phyloP scores from a whole-genome alignment of 2,329 filamentous ascomycete species.

The Xylaria polymorpha region DNA sequence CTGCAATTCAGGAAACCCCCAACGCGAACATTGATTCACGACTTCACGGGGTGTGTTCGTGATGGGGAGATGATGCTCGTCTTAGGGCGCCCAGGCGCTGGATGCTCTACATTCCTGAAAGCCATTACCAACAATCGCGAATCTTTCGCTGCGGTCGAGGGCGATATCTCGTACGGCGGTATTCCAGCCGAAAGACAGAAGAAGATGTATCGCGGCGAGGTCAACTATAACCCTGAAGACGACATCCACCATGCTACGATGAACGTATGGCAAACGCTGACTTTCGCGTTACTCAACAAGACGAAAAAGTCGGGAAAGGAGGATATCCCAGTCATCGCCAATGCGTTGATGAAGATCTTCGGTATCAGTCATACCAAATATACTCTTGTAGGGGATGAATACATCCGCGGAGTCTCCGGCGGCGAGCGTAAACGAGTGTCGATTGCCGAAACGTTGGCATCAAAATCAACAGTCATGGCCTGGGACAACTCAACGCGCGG shows the following conservation, averaged over 20 bases:
- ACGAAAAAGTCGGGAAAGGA: slow-evolving; percentile 73
- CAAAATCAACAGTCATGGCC: slow-evolving; percentile 77
- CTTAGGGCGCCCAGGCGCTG: slow-evolving; percentile 77
- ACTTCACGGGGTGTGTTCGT: slow-evolving; percentile 74
- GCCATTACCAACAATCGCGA: slow-evolving; percentile 77
- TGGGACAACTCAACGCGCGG: slow-evolving; percentile 87
- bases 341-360: slow-evolving; percentile 80
- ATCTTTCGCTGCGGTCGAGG: slow-evolving; percentile 73
- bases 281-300: slow-evolving; percentile 80
- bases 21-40: slow-evolving; percentile 65
- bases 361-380: slow-evolving; percentile 80
- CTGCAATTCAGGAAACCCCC: slow-evolving; percentile 44
- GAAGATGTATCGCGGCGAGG: slow-evolving; percentile 77
- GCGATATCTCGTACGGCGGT: slow-evolving; percentile 78
- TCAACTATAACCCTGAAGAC: slow-evolving; percentile 82
- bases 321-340: slow-evolving; percentile 75
- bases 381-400: slow-evolving; percentile 80
- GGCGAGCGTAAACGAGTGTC: slow-evolving; percentile 84
- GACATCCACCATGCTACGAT: slow-evolving; percentile 79
- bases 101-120: slow-evolving; percentile 82
- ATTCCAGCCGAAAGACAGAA: slow-evolving; percentile 75
- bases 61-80: slow-evolving; percentile 77
- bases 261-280: slow-evolving; percentile 81
- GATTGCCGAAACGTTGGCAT: slow-evolving; percentile 81
- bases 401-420: slow-evolving; percentile 78